Evolutionary conservation across 441 rosid species (phyloP).

Genomic region (Euphorbia schlechtendalii): DNA sequence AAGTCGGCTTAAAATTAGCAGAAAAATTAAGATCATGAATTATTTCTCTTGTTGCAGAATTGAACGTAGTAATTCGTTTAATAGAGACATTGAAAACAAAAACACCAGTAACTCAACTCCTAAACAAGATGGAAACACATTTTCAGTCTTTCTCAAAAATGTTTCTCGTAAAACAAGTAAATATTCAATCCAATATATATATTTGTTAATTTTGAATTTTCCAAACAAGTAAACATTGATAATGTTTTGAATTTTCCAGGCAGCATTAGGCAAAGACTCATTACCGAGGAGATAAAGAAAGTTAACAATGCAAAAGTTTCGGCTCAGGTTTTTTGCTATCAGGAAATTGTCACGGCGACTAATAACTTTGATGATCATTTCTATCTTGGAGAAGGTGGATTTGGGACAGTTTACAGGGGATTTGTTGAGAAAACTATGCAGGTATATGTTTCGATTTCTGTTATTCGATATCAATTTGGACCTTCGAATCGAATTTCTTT

Average conservation of each 20-base stretch:
- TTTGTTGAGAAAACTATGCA: conserved; percentile 32
- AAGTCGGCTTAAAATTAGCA: neutral
- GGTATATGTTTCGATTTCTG: conserved; percentile 18
- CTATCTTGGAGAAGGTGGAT: conserved; percentile 89
- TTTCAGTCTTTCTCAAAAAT: conserved; percentile 21
- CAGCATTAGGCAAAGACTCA: conserved; percentile 53
- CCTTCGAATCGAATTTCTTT: no score
- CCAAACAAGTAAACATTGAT: no score
- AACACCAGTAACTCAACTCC: neutral
- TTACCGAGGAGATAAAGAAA: conserved; percentile 50
- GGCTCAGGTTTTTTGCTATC: conserved; percentile 46
- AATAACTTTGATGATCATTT: conserved; percentile 42
- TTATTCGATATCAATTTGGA: no score
- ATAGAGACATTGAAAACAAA: neutral
- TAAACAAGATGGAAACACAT: conserved; percentile 8
- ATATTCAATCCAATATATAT: no score
- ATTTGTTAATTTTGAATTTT: no score
- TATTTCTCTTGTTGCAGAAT: conserved; percentile 24
- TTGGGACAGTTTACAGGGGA: conserved; percentile 81
- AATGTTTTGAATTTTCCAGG: conserved; percentile 26
- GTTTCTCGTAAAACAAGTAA: conserved; percentile 23
- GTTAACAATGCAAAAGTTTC: conserved; percentile 56
- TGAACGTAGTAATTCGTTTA: conserved; percentile 1
- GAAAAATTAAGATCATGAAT: conserved; percentile 16
- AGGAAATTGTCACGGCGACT: conserved; percentile 59